Evolutionary conservation across 2,329 filamentous ascomycete species (phyloP).

Genomic region (Arthrobotrys musiformis): DNA sequence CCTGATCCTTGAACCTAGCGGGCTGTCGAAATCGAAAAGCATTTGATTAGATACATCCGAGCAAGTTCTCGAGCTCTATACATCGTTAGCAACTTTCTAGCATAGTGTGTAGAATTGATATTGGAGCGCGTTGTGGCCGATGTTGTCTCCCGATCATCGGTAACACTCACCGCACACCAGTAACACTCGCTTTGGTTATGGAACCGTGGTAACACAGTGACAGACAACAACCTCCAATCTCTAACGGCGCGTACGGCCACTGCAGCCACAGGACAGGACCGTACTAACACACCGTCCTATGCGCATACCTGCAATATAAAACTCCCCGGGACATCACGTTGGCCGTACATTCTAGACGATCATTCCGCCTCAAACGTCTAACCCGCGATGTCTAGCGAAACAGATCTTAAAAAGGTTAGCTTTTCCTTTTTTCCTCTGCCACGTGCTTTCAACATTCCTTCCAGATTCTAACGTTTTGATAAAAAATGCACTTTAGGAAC

Average conservation of each 20-base stretch:
- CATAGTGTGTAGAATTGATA: not conserved
- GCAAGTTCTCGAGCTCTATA: not conserved
- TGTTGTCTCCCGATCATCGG: slow-evolving; percentile 5
- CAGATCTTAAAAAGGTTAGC: slow-evolving; percentile 33
- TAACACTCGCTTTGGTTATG: no score
- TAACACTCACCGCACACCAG: not conserved
- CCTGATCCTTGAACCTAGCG: slow-evolving; percentile 1
- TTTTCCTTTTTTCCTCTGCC: not conserved
- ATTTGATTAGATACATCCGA: not conserved
- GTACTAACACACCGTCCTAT: not conserved
- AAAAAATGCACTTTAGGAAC: slow-evolving; percentile 51
- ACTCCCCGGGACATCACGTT: not conserved
- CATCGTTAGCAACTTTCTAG: not conserved
- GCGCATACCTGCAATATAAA: not conserved
- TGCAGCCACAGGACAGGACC: not conserved
- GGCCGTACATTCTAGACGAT: slow-evolving; percentile 2
- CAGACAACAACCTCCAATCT: not conserved
- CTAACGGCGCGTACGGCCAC: not conserved
- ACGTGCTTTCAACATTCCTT: not conserved
- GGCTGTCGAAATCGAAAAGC: no score
- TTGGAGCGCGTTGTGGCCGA: not conserved
- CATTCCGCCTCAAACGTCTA: slow-evolving; percentile 2
- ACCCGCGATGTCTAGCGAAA: slow-evolving; percentile 35
- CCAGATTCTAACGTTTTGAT: not conserved
- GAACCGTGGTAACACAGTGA: no score